Evolutionary conservation across 1,139 yeast genomes (phyloP).

Genomic region (Pichia norvegensis): DNA sequence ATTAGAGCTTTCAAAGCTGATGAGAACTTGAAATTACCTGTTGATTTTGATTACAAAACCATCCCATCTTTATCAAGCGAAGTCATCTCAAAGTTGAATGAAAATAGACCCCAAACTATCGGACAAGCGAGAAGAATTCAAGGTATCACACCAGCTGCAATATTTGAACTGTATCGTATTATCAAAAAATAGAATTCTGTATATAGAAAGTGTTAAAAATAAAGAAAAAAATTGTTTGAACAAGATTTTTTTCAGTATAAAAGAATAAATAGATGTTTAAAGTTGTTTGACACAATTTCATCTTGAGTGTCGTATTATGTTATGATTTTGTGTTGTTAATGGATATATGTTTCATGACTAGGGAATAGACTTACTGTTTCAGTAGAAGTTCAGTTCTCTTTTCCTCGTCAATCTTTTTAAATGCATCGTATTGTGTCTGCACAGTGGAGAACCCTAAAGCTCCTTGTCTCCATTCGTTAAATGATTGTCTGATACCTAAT

Average conservation of each 20-base stretch:
- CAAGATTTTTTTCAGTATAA: not conserved
- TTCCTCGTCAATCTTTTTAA: conserved; percentile 26
- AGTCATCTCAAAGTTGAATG: conserved; percentile 61
- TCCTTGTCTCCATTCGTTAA: conserved; percentile 23
- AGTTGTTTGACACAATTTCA: not conserved
- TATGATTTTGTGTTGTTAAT: not conserved
- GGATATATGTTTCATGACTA: not conserved
- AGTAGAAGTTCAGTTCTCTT: conserved; percentile 22
- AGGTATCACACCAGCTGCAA: conserved; percentile 86
- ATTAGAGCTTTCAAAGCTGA: conserved; percentile 77
- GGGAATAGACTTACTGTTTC: conserved; percentile 8
- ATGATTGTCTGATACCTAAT: conserved; percentile 25
- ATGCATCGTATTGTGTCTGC: conserved; percentile 23
- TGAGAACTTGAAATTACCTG: conserved; percentile 64
- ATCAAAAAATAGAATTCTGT: conserved; percentile 14
- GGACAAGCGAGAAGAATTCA: conserved; percentile 94
- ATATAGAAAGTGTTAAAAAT: not conserved
- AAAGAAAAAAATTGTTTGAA: too few species aligned
- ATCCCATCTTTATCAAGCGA: conserved; percentile 60
- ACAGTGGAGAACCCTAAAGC: conserved; percentile 28
- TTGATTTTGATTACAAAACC: conserved; percentile 49
- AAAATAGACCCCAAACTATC: conserved; percentile 76
- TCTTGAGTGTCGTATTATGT: too few species aligned
- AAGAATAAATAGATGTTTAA: not conserved
- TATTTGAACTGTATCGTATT: conserved; percentile 53